These are phyloP conservation scores for Plenodomus biglobosus DNA, from an alignment of 2,329 filamentous ascomycete species.

Conservation along the genomic window DNA sequence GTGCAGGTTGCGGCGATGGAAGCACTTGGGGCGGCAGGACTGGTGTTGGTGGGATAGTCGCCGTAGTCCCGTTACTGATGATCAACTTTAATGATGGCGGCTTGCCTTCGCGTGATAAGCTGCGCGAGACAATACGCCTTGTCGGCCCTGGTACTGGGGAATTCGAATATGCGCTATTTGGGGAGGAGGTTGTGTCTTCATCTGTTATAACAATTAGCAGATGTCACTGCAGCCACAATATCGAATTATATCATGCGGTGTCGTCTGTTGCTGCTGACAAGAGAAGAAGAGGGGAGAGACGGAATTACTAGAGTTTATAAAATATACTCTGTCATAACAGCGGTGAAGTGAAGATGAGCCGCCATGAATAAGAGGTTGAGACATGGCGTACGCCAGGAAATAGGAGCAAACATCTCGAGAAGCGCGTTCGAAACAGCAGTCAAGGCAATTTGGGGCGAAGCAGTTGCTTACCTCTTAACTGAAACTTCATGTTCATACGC, in stretches of 20 bases:
- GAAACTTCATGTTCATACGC: conserved; percentile 37
- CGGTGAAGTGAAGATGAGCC: conserved; percentile 7
- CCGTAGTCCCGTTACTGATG: conserved; percentile 45
- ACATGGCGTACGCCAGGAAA: conserved; percentile 2
- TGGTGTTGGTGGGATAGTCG: conserved; percentile 31
- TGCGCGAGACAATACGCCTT: conserved; percentile 33
- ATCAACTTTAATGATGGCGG: conserved; percentile 39
- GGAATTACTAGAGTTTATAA: not conserved
- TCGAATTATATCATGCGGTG: not conserved
- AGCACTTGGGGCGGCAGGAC: conserved; percentile 11
- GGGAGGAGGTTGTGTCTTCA: conserved; percentile 15
- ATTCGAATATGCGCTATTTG: conserved; percentile 16
- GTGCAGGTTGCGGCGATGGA: conserved; percentile 11
- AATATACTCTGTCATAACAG: not conserved
- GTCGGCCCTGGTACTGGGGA: conserved; percentile 22
- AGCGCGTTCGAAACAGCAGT: not conserved
- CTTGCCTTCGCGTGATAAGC: conserved; percentile 39
- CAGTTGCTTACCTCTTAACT: conserved; percentile 36
- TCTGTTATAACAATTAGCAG: conserved; percentile 10
- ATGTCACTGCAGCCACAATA: not conserved
- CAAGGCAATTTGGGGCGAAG: not conserved
- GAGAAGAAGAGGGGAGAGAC: not conserved
- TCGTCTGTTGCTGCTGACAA: not conserved
- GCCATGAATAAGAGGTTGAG: not conserved
- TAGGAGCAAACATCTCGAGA: not conserved